Base-by-base conservation (phyloP, 106 monocot species). In the Chionographis japonica region DNA sequence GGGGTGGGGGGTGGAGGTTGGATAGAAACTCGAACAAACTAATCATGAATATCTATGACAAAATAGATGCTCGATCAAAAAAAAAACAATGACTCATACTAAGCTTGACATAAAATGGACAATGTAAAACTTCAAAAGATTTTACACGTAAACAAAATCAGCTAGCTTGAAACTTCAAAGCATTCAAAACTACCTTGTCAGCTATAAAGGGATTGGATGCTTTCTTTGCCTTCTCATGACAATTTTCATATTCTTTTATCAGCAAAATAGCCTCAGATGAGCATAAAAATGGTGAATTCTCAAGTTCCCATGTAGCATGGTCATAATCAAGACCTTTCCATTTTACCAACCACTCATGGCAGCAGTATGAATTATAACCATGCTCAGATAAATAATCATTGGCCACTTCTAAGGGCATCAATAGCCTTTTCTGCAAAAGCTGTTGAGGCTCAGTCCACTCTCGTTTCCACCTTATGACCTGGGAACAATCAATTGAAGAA, bases 261-360 rank as follows among this genome's bases (percentile, higher is more conserved):
- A 94, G 87, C 8, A n/a, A 40, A 40, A 37, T 37, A 16, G 53
- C 82, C 54, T 78, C 80, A 59, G 75, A 19, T 55, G 87, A 80
- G 13, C 73, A 74, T 52, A 85, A 71, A 83, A 80, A 88, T 54
- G 69, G 58, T 50, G 82, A 69, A 56, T 64, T 77, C 56, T 85
- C 90, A 51, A 88, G 70, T 68, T 94, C 94, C 94, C 94, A 94
- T 37, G 94, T 87, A 15, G 90, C 87, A 74, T 80, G 61, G 50
- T 94, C 94, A 75, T 94, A 88, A 17, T 77, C 90, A 58, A 90
- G 78, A 40, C 72, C 80, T 56, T 76, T 87, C 94, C 94, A 94
- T 70, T 94, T 94, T 56, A 94, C 94, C 68, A 94, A 71, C 85
- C 85, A 94, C 56, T 90, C 94, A 70, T 52, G 41, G 40, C 77